Evolutionary conservation across 2,329 filamentous ascomycete species (phyloP), one percentile per base, ranked within the genome.

Genomic region (Hyphodiscus sp.): DNA sequence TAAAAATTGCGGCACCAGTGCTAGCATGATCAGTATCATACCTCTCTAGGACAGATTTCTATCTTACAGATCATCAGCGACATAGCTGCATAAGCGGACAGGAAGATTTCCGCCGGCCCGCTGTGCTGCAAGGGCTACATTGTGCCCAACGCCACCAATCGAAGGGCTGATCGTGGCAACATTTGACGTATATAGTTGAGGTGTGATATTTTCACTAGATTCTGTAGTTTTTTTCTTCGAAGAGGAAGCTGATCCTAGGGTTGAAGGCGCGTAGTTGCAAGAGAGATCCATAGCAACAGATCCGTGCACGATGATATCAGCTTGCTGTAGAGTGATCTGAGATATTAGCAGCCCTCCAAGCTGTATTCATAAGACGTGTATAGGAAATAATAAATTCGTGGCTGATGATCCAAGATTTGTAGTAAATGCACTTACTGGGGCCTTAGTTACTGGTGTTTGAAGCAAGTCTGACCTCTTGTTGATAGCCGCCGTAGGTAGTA

Each of bases 131-230:
- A 90, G 79, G 16, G 94, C 90, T 45, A 97, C 89, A 65, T 97
- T 97, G 65, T 91, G 86, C 7, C 89, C 94, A 8, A 97, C 94
- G 7, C 94, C 94, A 13, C 94, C 94, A 8, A 96, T 80, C 1
- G 87, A 89, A 66, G 95, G 90, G 38, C 74, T 82, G 59, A 96
- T 95, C 15, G 76, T 74, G 8, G 91, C 83, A 47, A 89, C 89
- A 65, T 97, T 97, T 0, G 92, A 97, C 0, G 91, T 96, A 55
- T 91, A 81, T 41, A 85, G 46, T 44, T 57, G 49, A 19, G 61
- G 61, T 13, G 58, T 52, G 20, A 46, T 42, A 15, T 30, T 42
- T 4, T 33, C 38, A 18, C 7, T 38, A 4, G 20, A 23, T 18
- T 2, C 18, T 19, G 30, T 30, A 38, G 5, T 38, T 38, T 10